A percentile compares a stretch with the other conserved stretches of the same genome.
Conservation (phyloP, 495 filamentous ascomycete species). For the Massariosphaeria phaeospora region DNA sequence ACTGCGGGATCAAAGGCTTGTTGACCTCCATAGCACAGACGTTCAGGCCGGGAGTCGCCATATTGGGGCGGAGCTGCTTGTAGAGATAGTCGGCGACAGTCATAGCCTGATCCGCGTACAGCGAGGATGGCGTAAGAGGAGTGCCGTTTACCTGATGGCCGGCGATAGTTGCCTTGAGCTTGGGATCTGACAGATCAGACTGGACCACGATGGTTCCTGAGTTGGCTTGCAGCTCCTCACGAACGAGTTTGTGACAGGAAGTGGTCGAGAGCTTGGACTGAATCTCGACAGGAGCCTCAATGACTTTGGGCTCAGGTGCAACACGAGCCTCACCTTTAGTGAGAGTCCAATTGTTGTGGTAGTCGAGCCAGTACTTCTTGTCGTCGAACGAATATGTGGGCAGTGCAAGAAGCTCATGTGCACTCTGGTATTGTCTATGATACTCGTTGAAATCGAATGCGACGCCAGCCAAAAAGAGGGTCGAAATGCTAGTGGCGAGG, state of each 20-base stretch:
- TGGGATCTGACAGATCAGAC: slow-evolving; percentile 40
- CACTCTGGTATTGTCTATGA: slow-evolving; percentile 44
- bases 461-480: slow-evolving; percentile 42
- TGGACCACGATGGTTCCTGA: slow-evolving; percentile 40
- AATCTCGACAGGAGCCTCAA: slow-evolving; percentile 31
- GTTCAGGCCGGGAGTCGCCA: slow-evolving; percentile 39
- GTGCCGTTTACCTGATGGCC: slow-evolving; percentile 45
- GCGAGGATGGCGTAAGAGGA: slow-evolving; percentile 44
- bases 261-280: slow-evolving; percentile 41
- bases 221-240: slow-evolving; percentile 40
- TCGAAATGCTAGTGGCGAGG: slow-evolving; percentile 41
- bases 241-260: slow-evolving; percentile 43
- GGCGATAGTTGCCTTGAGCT: slow-evolving; percentile 38
- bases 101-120: slow-evolving; percentile 50
- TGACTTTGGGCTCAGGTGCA: slow-evolving; percentile 23
- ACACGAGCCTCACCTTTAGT: slow-evolving; percentile 45
- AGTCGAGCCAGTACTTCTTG: slow-evolving; percentile 51
- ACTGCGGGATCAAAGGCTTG: slow-evolving; percentile 42
- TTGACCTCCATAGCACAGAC: slow-evolving; percentile 43
- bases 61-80: slow-evolving; percentile 42
- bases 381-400: slow-evolving; percentile 49
- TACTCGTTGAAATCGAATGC: slow-evolving; percentile 48
- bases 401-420: slow-evolving; percentile 42
- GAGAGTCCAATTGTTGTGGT: slow-evolving; percentile 49
- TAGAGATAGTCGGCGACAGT: slow-evolving; percentile 47